phyloP scores from a whole-genome alignment of 176 grass and related monocot species.

The Hyparrhenia diplandra region DNA sequence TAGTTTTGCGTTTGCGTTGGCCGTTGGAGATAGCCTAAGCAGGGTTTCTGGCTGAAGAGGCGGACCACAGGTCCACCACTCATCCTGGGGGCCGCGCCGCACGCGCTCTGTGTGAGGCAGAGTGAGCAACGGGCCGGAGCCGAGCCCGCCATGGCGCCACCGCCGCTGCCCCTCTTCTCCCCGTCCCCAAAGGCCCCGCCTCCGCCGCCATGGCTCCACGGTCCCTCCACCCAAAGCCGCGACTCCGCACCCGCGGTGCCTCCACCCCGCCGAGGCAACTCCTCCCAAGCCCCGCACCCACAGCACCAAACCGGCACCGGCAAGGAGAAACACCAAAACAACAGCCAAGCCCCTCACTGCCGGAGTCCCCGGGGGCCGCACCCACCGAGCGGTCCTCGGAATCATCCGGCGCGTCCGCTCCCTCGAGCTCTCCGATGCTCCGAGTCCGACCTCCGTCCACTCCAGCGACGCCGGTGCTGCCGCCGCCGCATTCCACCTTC shows the following conservation, averaged over 20 bases:
- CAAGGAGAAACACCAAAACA: background rate
- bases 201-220: slow-evolving; percentile 36
- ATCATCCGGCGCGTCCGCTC: slow-evolving; percentile 60
- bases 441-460: background rate
- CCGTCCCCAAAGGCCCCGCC: slow-evolving; percentile 25
- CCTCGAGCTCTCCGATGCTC: slow-evolving; percentile 37
- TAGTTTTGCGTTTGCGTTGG: too few relatives aligned
- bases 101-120: too few relatives aligned
- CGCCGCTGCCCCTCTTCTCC: slow-evolving; percentile 37
- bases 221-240: background rate
- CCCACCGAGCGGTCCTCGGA: slow-evolving; percentile 43
- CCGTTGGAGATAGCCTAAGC: too few relatives aligned
- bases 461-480: background rate
- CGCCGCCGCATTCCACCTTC: slow-evolving; percentile 27
- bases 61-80: too few relatives aligned
- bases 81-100: too few relatives aligned
- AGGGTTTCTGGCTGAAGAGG: too few relatives aligned
- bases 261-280: background rate
- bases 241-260: background rate
- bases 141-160: slow-evolving; percentile 22
- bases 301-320: slow-evolving; percentile 8
- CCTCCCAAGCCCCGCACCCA: background rate
- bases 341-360: slow-evolving; percentile 38
- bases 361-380: slow-evolving; percentile 52
- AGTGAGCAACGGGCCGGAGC: background rate